phyloP scores from a whole-genome alignment of 2,329 filamentous ascomycete genomes.

The Aspergillus caelatus region DNA sequence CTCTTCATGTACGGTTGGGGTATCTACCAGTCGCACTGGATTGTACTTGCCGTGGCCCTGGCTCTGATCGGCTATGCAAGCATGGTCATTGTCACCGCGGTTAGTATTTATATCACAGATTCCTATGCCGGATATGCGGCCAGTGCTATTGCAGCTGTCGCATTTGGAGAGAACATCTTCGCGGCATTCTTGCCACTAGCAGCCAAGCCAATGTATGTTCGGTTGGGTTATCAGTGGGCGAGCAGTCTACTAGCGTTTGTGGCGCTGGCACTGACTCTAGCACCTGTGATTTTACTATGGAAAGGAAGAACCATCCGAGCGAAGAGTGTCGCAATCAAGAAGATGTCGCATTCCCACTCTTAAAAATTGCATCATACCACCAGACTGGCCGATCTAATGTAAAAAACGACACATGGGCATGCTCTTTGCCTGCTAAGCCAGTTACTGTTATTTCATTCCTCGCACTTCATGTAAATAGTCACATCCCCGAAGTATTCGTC shows the following conservation, averaged over 20 bases:
- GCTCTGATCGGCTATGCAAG: conserved; percentile 46
- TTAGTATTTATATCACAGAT: conserved; percentile 54
- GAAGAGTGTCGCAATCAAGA: conserved; percentile 15
- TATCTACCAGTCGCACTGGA: conserved; percentile 37
- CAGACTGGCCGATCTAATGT: neutral
- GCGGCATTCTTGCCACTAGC: conserved; percentile 48
- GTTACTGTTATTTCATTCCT: neutral
- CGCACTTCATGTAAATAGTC: conserved; percentile 21
- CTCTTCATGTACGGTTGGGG: conserved; percentile 44
- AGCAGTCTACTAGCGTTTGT: conserved; percentile 44
- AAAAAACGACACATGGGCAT: neutral
- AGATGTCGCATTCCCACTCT: conserved; percentile 7
- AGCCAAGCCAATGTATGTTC: conserved; percentile 39
- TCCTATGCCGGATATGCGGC: conserved; percentile 54
- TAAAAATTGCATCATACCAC: neutral
- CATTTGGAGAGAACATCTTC: conserved; percentile 48
- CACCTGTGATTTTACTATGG: conserved; percentile 39
- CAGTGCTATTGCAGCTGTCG: conserved; percentile 51
- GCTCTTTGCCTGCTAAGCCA: neutral
- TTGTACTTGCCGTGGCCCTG: conserved; percentile 36
- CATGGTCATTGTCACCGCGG: conserved; percentile 49
- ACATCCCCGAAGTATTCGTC: conserved; percentile 26
- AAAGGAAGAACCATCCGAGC: conserved; percentile 39
- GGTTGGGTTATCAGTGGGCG: conserved; percentile 45
- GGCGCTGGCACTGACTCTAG: conserved; percentile 35